These are phyloP conservation scores for Penicillium ochrochloron DNA, from an alignment of 495 filamentous ascomycete species.

Conservation along the genomic window DNA sequence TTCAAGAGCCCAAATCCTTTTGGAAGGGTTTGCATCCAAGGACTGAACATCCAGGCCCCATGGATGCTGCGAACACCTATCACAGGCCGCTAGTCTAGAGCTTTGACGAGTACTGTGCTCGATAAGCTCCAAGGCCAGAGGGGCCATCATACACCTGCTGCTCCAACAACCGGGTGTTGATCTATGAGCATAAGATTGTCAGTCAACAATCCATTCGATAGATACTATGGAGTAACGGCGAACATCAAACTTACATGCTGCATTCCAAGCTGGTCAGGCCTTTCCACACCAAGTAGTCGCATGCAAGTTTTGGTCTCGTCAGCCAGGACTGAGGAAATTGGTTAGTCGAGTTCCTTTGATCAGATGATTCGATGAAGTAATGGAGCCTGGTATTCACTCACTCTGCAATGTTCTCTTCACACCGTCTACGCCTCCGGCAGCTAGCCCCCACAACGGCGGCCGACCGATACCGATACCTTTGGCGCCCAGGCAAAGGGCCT, in stretches of 20 bases:
- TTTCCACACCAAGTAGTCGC: slow-evolving; percentile 78
- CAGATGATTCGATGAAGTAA: not conserved
- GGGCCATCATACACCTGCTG: slow-evolving; percentile 76
- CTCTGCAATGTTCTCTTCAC: slow-evolving; percentile 83
- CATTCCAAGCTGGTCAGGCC: slow-evolving; percentile 68
- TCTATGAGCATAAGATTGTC: slow-evolving; percentile 44
- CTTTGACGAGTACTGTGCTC: slow-evolving; percentile 14
- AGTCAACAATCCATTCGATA: not conserved
- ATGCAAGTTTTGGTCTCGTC: slow-evolving; percentile 85
- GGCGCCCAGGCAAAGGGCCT: slow-evolving; percentile 84
- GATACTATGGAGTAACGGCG: not conserved
- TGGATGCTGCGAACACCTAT: not conserved
- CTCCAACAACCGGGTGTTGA: slow-evolving; percentile 75
- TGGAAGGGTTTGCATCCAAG: not conserved
- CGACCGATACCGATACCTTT: slow-evolving; percentile 83
- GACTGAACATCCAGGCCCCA: not conserved
- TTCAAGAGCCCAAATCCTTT: not conserved
- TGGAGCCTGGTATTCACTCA: slow-evolving; percentile 46
- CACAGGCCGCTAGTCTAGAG: slow-evolving; percentile 1
- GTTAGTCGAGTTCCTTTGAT: slow-evolving; percentile 20
- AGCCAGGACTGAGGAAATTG: slow-evolving; percentile 63
- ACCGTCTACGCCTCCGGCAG: slow-evolving; percentile 78
- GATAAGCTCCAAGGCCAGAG: slow-evolving; percentile 52
- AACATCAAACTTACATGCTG: slow-evolving; percentile 63
- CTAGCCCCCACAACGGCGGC: slow-evolving; percentile 77